Percentiles rank a stretch among this genome's conserved stretches.
Evolutionary conservation across 768 basidiomycete genomes (phyloP).

Genomic region (Serendipita sp.): DNA sequence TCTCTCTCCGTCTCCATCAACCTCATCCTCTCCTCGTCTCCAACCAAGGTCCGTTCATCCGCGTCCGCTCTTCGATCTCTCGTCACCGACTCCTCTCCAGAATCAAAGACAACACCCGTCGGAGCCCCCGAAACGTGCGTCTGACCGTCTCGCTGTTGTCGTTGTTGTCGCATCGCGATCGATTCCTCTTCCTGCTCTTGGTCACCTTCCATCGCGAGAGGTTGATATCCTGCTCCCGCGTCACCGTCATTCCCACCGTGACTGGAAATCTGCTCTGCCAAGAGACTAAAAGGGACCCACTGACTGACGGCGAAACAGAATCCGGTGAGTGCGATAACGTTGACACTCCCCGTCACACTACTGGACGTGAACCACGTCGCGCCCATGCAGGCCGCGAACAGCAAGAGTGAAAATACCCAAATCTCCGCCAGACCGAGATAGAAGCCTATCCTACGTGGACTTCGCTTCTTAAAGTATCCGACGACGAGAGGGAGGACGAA

Average conservation of each 20-base stretch:
- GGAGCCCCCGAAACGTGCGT: too few relatives aligned
- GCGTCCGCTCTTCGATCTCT: constrained; percentile 10
- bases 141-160: too few relatives aligned
- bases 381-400: constrained; percentile 66
- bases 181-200: neutral
- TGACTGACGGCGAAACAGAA: constrained; percentile 86
- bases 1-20: constrained; percentile 12
- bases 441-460: constrained; percentile 17
- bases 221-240: neutral
- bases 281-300: constrained; percentile 87
- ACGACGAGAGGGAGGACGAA: constrained; percentile 50
- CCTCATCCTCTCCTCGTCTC: constrained; percentile 13
- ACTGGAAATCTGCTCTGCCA: constrained; percentile 18
- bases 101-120: neutral
- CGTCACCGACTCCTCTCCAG: neutral
- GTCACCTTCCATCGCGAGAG: neutral
- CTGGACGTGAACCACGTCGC: constrained; percentile 65
- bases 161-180: neutral
- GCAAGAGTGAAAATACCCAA: constrained; percentile 65
- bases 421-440: constrained; percentile 47
- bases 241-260: neutral
- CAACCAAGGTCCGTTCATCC: constrained; percentile 18
- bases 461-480: constrained; percentile 6
- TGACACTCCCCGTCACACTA: constrained; percentile 49
- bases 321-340: constrained; percentile 59